phyloP scores from a whole-genome alignment of 345 rosid genomes.

The thale cress (Arabidopsis thaliana) region TAIR10.1 NC_003071.7:12295501-12296000 shows the following conservation, averaged over 20 bases:
- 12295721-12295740: constrained; percentile 42
- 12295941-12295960: constrained; percentile 55
- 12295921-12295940: constrained; percentile 48
- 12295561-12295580: constrained; percentile 53
- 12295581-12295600: constrained; percentile 40
- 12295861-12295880: constrained; percentile 49
- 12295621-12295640: constrained; percentile 43
- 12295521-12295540: constrained; percentile 52
- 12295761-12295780: constrained; percentile 73
- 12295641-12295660: constrained; percentile 45
- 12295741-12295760: constrained; percentile 41
- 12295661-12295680: constrained; percentile 48
- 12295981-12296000: constrained; percentile 13
- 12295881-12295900: constrained; percentile 32
- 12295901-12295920: constrained; percentile 23
- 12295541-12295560: constrained; percentile 44
- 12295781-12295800: constrained; percentile 49
- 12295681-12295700: constrained; percentile 43
- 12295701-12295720: constrained; percentile 72
- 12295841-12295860: constrained; percentile 38
- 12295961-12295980: constrained; percentile 56
- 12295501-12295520: constrained; percentile 49
- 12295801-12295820: constrained; percentile 50
- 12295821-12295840: constrained; percentile 50
- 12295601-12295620: constrained; percentile 57